Conservation (phyloP, 164 flowering plant species). For the Macadamia tetraphylla region DNA sequence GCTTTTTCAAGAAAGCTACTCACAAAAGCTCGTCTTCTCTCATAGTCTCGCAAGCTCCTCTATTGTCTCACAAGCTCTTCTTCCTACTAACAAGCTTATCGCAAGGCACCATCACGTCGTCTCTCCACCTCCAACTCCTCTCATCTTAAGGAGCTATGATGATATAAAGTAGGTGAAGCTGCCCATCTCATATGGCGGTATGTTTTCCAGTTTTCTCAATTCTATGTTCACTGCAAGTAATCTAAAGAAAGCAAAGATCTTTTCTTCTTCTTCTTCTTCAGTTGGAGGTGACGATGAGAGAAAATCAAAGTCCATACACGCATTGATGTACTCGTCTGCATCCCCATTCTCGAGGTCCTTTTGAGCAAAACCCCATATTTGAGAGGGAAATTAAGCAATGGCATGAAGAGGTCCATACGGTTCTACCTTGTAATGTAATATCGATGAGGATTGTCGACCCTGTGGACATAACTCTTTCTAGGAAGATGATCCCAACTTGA, state of each 20-base stretch:
- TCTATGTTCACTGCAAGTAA: constrained; percentile 54
- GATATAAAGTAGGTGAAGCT: constrained; percentile 78
- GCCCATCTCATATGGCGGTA: constrained; percentile 83
- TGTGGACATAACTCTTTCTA: constrained; percentile 46
- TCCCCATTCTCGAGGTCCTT: constrained; percentile 81
- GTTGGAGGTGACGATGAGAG: too few species aligned
- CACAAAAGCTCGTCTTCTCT: too few species aligned
- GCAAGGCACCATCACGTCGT: too few species aligned
- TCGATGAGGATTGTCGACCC: constrained; percentile 53
- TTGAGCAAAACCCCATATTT: constrained; percentile 68
- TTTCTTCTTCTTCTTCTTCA: too few species aligned
- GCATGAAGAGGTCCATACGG: constrained; percentile 58
- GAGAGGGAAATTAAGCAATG: constrained; percentile 31
- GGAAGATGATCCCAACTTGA: constrained; percentile 19
- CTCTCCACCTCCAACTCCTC: too few species aligned
- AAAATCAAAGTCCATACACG: constrained; percentile 29
- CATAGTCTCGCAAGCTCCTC: too few species aligned
- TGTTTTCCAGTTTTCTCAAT: constrained; percentile 68
- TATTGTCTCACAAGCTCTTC: too few species aligned
- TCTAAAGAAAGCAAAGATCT: constrained; percentile 28
- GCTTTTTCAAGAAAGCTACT: too few species aligned
- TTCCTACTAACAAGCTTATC: too few species aligned
- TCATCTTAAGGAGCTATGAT: constrained; percentile 53
- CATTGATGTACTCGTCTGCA: constrained; percentile 68
- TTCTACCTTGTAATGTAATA: constrained; percentile 74